A percentile compares a stretch with the other conserved stretches of the same genome.
phyloP scores from a whole-genome alignment of 2,329 filamentous ascomycete species.

The Verticillium nubilum region DNA sequence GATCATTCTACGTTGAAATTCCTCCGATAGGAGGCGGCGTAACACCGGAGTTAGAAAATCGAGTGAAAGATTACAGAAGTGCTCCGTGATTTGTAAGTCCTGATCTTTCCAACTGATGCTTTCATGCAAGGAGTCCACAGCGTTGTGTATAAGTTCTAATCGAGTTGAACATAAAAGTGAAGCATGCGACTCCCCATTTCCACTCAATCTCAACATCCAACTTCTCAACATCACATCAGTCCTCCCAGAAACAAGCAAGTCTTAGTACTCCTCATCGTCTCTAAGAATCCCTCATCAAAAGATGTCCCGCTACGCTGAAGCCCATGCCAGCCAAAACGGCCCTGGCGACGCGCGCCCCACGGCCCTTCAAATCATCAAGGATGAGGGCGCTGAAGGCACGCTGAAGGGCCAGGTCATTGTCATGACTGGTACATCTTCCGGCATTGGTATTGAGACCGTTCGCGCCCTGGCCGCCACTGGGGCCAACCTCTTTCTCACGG shows the following conservation, averaged over 20 bases:
- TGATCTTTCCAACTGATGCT: background rate
- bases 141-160: background rate
- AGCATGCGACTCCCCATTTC: background rate
- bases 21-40: background rate
- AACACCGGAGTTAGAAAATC: too few relatives aligned
- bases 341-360: slow-evolving; percentile 34
- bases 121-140: background rate
- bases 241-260: background rate
- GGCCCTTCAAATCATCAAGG: slow-evolving; percentile 30
- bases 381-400: slow-evolving; percentile 26
- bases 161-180: background rate
- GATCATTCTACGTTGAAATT: background rate
- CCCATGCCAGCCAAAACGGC: slow-evolving; percentile 29
- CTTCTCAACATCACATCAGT: background rate
- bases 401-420: slow-evolving; percentile 31
- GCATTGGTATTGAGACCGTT: slow-evolving; percentile 38
- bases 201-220: background rate
- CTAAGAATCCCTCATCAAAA: background rate
- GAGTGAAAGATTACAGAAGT: background rate
- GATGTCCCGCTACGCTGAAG: slow-evolving; percentile 10
- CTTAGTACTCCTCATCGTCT: background rate
- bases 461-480: slow-evolving; percentile 34
- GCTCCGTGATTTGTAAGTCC: background rate
- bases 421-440: slow-evolving; percentile 37
- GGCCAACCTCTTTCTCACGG: slow-evolving; percentile 17